Evolutionary conservation across 1,284 basidiomycete genomes (phyloP), one percentile per base, ranked within the genome.

Genomic region (Lentinula novae-zelandiae): DNA sequence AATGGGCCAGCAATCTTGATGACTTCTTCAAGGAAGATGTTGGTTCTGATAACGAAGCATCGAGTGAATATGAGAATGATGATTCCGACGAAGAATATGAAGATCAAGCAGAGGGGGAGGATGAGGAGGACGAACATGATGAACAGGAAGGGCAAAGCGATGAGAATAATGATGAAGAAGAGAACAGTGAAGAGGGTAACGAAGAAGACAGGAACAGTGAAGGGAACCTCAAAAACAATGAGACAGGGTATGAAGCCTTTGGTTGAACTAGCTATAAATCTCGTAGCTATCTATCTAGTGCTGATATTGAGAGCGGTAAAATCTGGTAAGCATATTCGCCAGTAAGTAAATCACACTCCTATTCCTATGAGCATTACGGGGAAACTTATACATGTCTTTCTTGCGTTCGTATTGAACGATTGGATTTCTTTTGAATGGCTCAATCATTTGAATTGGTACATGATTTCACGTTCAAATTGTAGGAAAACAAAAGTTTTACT

Each of bases 11-110:
- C 58, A 82, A 92, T 70, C 71, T 92, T 62, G 87, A 91, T 68
- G 77, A 81, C 61, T 92, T 92, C 69, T 91, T 91, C 67, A 86
- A 76, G 27, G 72, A 78, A 57, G 71, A 66, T 33, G 70, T 75
- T 36, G 68, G 68, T n/a, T 73, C 69, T 9, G 70, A 46, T 20
- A 22, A 72, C 17, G 76, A 76, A 3, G 72, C 70, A 22, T 60
- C 60, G 3, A 64, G 64, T 51, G 63, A 70, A 52, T 70, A 72
- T 3, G 70, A 69, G 31, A 72, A 67, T 10, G 74, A 71, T 6
- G 82, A 72, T 1, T 69, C 73, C 1, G 69, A 74, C 12, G 71
- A 66, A 1, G 76, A 76, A 0, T 70, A 73, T 1, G 70, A 70
- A 1, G 74, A 67, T 6, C 75, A 73, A 1, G 75, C 75, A 0